These are phyloP conservation scores for Artemisia argyi DNA, from an alignment of 129 eudicot species.

Conservation along the genomic window DNA sequence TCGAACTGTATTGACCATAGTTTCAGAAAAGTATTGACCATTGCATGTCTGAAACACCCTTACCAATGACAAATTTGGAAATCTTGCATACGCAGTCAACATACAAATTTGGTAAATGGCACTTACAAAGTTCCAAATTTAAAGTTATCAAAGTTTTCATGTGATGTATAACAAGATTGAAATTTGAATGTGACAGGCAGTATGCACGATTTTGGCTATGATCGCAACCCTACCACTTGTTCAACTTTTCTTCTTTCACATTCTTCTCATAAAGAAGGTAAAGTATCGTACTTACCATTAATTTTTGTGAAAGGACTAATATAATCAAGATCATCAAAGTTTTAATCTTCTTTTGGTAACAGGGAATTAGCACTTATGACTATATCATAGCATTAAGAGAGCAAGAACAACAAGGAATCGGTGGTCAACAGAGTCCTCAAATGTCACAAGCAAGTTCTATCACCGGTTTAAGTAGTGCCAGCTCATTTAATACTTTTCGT, in stretches of 20 bases:
- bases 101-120: constrained; percentile 2
- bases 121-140: neutral
- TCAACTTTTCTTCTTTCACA: constrained; percentile 98
- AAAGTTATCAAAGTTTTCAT: neutral
- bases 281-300: neutral
- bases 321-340: neutral
- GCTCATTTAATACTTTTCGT: constrained; percentile 82
- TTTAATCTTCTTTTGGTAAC: neutral
- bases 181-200: constrained; percentile 59
- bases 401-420: constrained; percentile 83
- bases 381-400: constrained; percentile 92
- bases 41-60: constrained; percentile 1
- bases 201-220: constrained; percentile 96
- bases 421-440: constrained; percentile 96
- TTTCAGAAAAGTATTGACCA: neutral
- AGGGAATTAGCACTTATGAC: constrained; percentile 98
- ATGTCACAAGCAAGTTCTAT: constrained; percentile 94
- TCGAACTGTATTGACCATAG: neutral
- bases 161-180: constrained; percentile 4
- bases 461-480: constrained; percentile 92
- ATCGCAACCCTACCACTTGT: constrained; percentile 91
- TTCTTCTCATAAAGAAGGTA: constrained; percentile 97
- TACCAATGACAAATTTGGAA: no score
- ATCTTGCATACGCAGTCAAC: no score
- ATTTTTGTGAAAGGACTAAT: neutral